Evolutionary conservation across 306 rosid species (phyloP).

Genomic region (Acacia crassicarpa): DNA sequence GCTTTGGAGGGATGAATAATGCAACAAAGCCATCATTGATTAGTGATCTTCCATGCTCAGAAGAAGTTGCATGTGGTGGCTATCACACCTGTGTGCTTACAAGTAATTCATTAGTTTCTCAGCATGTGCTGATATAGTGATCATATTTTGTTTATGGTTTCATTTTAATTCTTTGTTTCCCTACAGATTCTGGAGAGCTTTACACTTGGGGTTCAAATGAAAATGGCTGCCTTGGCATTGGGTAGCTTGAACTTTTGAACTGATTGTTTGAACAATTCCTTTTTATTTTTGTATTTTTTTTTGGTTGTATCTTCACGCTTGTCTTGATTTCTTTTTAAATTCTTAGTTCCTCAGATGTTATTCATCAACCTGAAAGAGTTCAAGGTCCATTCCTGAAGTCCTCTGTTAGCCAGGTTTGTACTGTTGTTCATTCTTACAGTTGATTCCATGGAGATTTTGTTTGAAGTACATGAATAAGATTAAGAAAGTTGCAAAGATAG

Average conservation of each 20-base stretch:
- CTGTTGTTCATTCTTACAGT: neutral
- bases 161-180: constrained; percentile 18
- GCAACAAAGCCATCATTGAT: constrained; percentile 56
- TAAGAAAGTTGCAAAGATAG: constrained; percentile 3
- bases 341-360: constrained; percentile 60
- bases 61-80: constrained; percentile 93
- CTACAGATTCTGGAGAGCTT: constrained; percentile 70
- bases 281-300: neutral
- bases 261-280: constrained; percentile 20
- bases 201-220: constrained; percentile 99
- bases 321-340: constrained; percentile 15
- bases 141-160: constrained; percentile 26
- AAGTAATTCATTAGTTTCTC: constrained; percentile 58
- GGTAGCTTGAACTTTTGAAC: constrained; percentile 50
- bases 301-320: constrained; percentile 7
- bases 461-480: neutral
- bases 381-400: constrained; percentile 74
- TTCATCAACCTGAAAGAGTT: constrained; percentile 79
- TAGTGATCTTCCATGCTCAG: constrained; percentile 62
- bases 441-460: neutral
- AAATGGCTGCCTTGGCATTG: constrained; percentile 94
- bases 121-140: constrained; percentile 22
- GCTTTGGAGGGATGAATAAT: constrained; percentile 43
- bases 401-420: constrained; percentile 67
- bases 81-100: constrained; percentile 87